Conservation (phyloP, 1,139 yeast species). For the Yamadazyma taylorii region DNA sequence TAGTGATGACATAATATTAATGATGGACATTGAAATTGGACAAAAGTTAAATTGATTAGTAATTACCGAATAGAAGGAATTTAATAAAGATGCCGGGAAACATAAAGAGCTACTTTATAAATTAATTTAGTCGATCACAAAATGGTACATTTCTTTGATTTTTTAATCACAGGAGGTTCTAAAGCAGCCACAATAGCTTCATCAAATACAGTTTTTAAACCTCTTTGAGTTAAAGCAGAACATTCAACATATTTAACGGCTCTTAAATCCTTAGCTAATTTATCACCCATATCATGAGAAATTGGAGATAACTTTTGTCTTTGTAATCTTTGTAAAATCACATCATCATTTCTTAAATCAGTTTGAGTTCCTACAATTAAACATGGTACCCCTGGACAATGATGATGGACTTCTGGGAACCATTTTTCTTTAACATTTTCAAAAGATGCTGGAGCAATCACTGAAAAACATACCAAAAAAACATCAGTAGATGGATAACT, state of each 20-base stretch:
- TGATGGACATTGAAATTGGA: too few species aligned
- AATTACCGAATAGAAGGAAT: too few species aligned
- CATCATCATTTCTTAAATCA: conserved; percentile 91
- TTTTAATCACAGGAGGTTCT: conserved; percentile 85
- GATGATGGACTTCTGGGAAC: conserved; percentile 98
- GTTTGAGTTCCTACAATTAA: conserved; percentile 95
- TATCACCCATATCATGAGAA: conserved; percentile 84
- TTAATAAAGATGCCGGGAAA: not conserved
- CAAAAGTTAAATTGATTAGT: not conserved
- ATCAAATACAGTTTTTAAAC: conserved; percentile 92
- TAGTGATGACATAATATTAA: too few species aligned
- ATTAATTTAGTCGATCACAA: too few species aligned
- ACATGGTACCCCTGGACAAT: conserved; percentile 97
- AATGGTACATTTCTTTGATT: conserved; percentile 80
- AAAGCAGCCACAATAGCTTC: conserved; percentile 96
- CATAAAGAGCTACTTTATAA: too few species aligned
- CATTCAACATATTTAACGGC: conserved; percentile 97
- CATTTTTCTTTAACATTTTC: conserved; percentile 97
- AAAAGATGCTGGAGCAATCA: conserved; percentile 95
- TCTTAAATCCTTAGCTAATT: conserved; percentile 86
- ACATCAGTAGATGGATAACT: conserved; percentile 97
- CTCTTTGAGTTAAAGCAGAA: conserved; percentile 96
- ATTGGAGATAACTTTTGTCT: conserved; percentile 91
- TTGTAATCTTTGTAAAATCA: conserved; percentile 82
- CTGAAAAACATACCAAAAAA: conserved; percentile 90